Evolutionary conservation across 495 filamentous ascomycete species (phyloP).

Genomic region (Penicillium soppii): DNA sequence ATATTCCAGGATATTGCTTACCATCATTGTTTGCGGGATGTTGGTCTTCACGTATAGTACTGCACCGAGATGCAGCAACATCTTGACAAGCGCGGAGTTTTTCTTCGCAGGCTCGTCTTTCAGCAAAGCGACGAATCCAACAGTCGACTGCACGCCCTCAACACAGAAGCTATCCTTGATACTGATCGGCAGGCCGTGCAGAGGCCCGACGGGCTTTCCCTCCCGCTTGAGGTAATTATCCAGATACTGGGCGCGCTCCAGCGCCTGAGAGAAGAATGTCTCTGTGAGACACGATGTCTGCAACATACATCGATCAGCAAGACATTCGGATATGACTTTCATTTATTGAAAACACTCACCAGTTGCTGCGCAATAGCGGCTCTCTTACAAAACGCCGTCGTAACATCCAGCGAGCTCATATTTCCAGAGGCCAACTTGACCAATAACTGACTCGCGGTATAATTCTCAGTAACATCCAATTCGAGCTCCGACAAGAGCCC

Average conservation of each 20-base stretch:
- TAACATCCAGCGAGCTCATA: conserved; percentile 43
- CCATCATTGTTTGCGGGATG: conserved; percentile 46
- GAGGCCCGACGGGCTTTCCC: conserved; percentile 50
- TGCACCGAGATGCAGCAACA: conserved; percentile 28
- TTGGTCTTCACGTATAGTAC: conserved; percentile 60
- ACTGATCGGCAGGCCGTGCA: conserved; percentile 62
- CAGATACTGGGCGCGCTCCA: conserved; percentile 40
- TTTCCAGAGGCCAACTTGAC: conserved; percentile 22
- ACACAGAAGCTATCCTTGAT: conserved; percentile 61
- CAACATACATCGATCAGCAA: too few relatives aligned
- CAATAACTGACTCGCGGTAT: conserved; percentile 46
- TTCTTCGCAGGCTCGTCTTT: conserved; percentile 4
- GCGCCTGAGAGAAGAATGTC: conserved; percentile 37
- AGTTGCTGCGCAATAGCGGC: conserved; percentile 31
- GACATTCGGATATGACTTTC: conserved; percentile 16
- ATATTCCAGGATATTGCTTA: not conserved
- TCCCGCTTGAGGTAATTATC: conserved; percentile 33
- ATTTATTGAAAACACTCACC: conserved; percentile 29
- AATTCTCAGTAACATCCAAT: conserved; percentile 50
- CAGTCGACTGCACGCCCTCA: conserved; percentile 31
- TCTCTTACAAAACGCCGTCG: conserved; percentile 50
- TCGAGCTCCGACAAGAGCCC: conserved; percentile 35
- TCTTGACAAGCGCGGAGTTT: conserved; percentile 30
- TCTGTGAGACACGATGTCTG: conserved; percentile 45
- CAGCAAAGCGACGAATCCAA: conserved; percentile 20